A percentile compares a stretch with the other conserved stretches of the same genome.
phyloP scores from a whole-genome alignment of 176 grass and related monocot genomes.

The Bonia amplexicaulis region DNA sequence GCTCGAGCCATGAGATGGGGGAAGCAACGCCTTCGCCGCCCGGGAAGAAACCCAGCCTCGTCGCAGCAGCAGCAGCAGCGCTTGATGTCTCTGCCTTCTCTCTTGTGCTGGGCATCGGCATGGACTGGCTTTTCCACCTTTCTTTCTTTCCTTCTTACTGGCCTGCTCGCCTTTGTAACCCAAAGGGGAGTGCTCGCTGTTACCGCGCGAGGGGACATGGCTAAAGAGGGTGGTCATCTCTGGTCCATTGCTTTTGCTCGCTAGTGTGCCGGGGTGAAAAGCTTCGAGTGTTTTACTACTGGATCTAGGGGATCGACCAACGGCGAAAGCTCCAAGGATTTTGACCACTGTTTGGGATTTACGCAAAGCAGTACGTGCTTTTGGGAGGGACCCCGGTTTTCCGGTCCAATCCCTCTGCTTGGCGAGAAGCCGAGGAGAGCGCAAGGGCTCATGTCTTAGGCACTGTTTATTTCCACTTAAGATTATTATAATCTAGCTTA shows the following conservation, averaged over 20 bases:
- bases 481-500: too few species aligned
- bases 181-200: conserved; percentile 5
- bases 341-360: conserved; percentile 26
- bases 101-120: neutral
- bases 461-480: too few species aligned
- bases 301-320: neutral
- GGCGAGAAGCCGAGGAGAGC: too few species aligned
- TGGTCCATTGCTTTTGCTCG: conserved; percentile 1
- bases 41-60: neutral
- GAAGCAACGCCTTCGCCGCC: neutral
- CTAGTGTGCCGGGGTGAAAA: conserved; percentile 3
- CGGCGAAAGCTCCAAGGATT: neutral
- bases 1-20: neutral
- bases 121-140: neutral
- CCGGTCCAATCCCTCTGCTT: too few species aligned
- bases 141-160: neutral
- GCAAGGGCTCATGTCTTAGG: too few species aligned
- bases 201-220: neutral
- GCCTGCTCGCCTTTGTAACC: conserved; percentile 2
- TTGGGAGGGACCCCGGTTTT: too few species aligned
- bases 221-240: conserved; percentile 26
- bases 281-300: conserved; percentile 4
- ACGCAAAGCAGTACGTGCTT: too few species aligned
- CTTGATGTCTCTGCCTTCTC: too few species aligned
- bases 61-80: neutral